Evolutionary conservation across 2,329 filamentous ascomycete species (phyloP).

Genomic region (Trichoderma sp.): DNA sequence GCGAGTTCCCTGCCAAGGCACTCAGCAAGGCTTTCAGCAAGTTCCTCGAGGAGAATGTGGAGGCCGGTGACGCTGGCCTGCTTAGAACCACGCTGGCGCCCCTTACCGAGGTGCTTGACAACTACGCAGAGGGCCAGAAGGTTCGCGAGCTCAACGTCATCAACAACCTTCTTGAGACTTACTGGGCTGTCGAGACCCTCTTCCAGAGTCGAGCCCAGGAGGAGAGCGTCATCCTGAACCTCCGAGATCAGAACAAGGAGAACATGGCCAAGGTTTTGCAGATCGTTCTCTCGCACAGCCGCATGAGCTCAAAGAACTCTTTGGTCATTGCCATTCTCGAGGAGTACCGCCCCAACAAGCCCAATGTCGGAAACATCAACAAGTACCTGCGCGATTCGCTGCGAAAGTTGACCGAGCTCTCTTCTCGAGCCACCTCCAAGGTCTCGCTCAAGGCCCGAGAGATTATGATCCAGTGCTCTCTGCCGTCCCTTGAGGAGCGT

Average conservation of each 20-base stretch:
- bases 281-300: constrained; percentile 90
- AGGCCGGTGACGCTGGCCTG: constrained; percentile 70
- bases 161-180: constrained; percentile 75
- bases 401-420: constrained; percentile 86
- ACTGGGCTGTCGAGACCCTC: constrained; percentile 80
- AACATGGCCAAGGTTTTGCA: constrained; percentile 83
- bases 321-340: constrained; percentile 89
- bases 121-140: constrained; percentile 87
- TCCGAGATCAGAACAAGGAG: constrained; percentile 96
- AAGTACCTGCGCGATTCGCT: constrained; percentile 85
- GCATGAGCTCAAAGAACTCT: constrained; percentile 91
- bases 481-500: constrained; percentile 94
- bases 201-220: constrained; percentile 90
- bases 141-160: constrained; percentile 86
- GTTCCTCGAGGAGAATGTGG: constrained; percentile 86
- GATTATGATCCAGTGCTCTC: constrained; percentile 93
- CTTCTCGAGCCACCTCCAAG: constrained; percentile 80
- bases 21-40: constrained; percentile 81
- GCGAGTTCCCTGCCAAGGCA: constrained; percentile 90
- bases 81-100: constrained; percentile 76
- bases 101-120: constrained; percentile 74
- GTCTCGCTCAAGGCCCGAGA: constrained; percentile 96
- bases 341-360: constrained; percentile 93
- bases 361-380: constrained; percentile 82
- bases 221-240: constrained; percentile 89